Conservation (phyloP, 176 grass and related monocot genomes). For the Raddia distichophylla region DNA sequence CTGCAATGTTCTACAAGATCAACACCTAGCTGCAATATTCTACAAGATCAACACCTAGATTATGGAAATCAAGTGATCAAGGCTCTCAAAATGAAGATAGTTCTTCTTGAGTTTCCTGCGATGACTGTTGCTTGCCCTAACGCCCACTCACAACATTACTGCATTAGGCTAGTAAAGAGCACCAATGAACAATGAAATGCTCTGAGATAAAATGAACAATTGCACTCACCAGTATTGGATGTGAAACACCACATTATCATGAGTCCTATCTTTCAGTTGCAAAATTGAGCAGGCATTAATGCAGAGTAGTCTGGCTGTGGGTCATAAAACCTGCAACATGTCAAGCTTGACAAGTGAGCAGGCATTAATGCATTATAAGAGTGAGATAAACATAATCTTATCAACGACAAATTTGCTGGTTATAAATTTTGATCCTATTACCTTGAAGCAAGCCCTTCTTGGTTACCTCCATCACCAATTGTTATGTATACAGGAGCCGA, state of each 20-base stretch:
- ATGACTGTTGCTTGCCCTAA: constrained; percentile 63
- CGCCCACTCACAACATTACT: background rate
- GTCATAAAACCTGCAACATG: constrained; percentile 60
- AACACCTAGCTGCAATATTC: no score
- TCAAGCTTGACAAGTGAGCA: constrained; percentile 8
- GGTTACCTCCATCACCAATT: constrained; percentile 94
- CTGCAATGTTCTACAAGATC: background rate
- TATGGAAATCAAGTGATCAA: constrained; percentile 51
- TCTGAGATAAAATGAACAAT: no score
- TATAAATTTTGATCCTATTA: no score
- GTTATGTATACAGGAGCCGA: constrained; percentile 90
- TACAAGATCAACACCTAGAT: no score
- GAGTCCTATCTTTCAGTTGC: constrained; percentile 85
- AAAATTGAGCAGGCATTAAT: constrained; percentile 79
- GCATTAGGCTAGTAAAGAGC: background rate
- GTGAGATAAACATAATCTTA: no score
- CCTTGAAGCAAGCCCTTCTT: no score
- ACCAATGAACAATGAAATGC: background rate
- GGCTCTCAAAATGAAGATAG: constrained; percentile 44
- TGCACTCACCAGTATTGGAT: constrained; percentile 86
- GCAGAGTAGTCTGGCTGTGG: constrained; percentile 95
- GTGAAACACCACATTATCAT: constrained; percentile 79
- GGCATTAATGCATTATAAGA: no score
- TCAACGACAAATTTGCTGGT: no score
- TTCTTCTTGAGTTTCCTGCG: constrained; percentile 81